These are phyloP conservation scores for Harrya chromipes DNA, from an alignment of 768 basidiomycete species.

Conservation along the genomic window DNA sequence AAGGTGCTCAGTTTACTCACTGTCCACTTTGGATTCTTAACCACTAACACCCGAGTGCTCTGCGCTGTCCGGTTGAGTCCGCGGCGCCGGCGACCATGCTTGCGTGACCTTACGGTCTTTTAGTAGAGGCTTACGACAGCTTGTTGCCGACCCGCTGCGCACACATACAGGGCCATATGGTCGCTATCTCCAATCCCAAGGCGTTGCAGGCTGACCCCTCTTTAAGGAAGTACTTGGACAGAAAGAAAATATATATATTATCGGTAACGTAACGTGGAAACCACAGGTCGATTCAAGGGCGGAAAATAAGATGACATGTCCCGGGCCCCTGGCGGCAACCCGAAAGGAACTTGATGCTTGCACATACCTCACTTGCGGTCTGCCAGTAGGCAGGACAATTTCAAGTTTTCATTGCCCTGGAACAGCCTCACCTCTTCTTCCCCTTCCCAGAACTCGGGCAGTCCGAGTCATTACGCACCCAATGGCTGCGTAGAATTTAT, in stretches of 20 bases:
- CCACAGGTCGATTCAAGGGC: conserved; percentile 10
- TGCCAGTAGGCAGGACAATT: conserved; percentile 7
- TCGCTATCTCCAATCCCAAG: conserved; percentile 20
- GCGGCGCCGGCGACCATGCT: not conserved
- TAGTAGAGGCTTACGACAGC: conserved; percentile 15
- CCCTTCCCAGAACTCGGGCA: not conserved
- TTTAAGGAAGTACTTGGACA: conserved; percentile 13
- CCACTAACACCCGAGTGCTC: not conserved
- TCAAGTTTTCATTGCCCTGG: conserved; percentile 26
- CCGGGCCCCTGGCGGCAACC: conserved; percentile 4
- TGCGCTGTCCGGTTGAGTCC: not conserved
- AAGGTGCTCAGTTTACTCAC: not conserved
- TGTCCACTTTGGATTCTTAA: not conserved
- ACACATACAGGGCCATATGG: not conserved
- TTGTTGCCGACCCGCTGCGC: conserved; percentile 11
- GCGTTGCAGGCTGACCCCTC: conserved; percentile 10
- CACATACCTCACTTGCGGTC: conserved; percentile 21
- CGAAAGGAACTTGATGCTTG: conserved; percentile 7
- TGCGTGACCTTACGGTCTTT: conserved; percentile 12
- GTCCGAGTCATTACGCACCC: conserved; percentile 9
- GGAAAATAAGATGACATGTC: conserved; percentile 19
- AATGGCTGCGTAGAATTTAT: conserved; percentile 6
- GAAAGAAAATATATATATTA: conserved; percentile 11
- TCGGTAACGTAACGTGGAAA: conserved; percentile 29
- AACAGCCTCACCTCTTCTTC: conserved; percentile 18